Percentiles rank a stretch among this genome's conserved stretches.
phyloP scores from a whole-genome alignment of 139 green algal genomes.

The Chlamydomonas incerta region DNA sequence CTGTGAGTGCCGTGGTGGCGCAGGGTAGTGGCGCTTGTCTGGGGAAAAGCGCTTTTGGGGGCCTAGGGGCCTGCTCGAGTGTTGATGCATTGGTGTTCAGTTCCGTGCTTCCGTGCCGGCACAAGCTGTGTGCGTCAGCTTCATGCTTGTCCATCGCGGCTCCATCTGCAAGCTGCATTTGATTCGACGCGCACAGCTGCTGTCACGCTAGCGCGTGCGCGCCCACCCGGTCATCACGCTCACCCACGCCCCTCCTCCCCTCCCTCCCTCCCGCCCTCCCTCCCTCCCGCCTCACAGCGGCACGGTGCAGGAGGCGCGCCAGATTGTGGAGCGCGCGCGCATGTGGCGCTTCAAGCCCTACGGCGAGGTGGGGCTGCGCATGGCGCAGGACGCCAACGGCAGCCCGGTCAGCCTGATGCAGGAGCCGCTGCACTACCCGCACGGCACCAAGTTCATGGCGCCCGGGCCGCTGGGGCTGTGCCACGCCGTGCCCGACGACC shows the following conservation, averaged over 20 bases:
- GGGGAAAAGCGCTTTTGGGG: too few relatives aligned
- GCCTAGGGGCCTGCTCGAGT: too few relatives aligned
- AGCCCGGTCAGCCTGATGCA: constrained; percentile 72
- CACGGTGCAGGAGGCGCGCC: constrained; percentile 79
- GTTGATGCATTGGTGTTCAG: too few relatives aligned
- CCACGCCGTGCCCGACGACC: constrained; percentile 80
- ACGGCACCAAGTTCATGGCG: constrained; percentile 88
- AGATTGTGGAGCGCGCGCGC: constrained; percentile 80
- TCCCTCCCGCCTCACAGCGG: constrained; percentile 63
- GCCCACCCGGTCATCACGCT: too few relatives aligned
- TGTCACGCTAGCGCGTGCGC: too few relatives aligned
- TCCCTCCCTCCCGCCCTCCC: neutral
- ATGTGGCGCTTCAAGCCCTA: constrained; percentile 95
- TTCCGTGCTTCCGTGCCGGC: too few relatives aligned
- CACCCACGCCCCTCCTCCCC: neutral
- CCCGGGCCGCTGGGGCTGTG: constrained; percentile 86
- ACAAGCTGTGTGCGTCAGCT: too few relatives aligned
- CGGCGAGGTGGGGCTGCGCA: constrained; percentile 84
- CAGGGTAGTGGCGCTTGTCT: too few relatives aligned
- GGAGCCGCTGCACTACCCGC: constrained; percentile 93
- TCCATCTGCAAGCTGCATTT: too few relatives aligned
- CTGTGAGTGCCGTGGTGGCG: too few relatives aligned
- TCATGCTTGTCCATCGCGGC: too few relatives aligned
- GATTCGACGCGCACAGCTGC: too few relatives aligned
- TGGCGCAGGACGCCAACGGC: constrained; percentile 81